Evolutionary conservation across 2,329 filamentous ascomycete species (phyloP).

Genomic region (Thermochaetoides dissita): DNA sequence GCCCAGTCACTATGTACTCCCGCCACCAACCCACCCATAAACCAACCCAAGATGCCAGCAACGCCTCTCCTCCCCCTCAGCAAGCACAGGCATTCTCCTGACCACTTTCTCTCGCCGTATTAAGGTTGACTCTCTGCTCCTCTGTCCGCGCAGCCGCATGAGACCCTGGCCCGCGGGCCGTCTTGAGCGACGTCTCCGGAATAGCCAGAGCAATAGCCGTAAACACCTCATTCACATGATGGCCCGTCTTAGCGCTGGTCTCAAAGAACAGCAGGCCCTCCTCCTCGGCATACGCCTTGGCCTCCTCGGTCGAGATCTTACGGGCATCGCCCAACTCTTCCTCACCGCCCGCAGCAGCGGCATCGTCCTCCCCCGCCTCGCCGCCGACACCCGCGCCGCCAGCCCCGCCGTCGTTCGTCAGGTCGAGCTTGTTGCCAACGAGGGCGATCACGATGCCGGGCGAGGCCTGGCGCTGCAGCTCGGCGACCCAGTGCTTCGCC

Average conservation of each 20-base stretch:
- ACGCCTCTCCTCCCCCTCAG: slow-evolving; percentile 25
- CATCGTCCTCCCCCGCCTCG: slow-evolving; percentile 31
- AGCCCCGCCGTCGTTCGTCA: slow-evolving; percentile 49
- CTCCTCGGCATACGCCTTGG: slow-evolving; percentile 85
- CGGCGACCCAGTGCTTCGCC: slow-evolving; percentile 97
- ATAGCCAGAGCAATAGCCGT: slow-evolving; percentile 97
- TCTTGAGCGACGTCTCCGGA: slow-evolving; percentile 91
- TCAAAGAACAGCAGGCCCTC: slow-evolving; percentile 93
- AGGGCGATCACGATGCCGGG: slow-evolving; percentile 94
- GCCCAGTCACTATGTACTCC: slow-evolving; percentile 10
- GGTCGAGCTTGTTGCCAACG: slow-evolving; percentile 91
- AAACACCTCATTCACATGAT: slow-evolving; percentile 91
- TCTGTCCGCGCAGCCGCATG: slow-evolving; percentile 44
- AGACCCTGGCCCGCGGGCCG: slow-evolving; percentile 56
- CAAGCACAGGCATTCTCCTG: slow-evolving; percentile 88
- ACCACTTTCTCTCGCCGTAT: slow-evolving; percentile 56
- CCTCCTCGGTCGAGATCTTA: slow-evolving; percentile 83
- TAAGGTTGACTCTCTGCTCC: slow-evolving; percentile 71
- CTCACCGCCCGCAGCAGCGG: slow-evolving; percentile 35
- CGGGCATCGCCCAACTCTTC: slow-evolving; percentile 56
- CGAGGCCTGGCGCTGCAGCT: slow-evolving; percentile 88
- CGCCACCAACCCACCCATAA: background rate
- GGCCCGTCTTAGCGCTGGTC: slow-evolving; percentile 91
- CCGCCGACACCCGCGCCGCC: slow-evolving; percentile 30
- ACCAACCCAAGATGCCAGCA: slow-evolving; percentile 8